Evolutionary conservation across 75 land plant species (phyloP), one percentile per base, ranked within the genome.

Genomic region (Isoetes taiwanensis): DNA sequence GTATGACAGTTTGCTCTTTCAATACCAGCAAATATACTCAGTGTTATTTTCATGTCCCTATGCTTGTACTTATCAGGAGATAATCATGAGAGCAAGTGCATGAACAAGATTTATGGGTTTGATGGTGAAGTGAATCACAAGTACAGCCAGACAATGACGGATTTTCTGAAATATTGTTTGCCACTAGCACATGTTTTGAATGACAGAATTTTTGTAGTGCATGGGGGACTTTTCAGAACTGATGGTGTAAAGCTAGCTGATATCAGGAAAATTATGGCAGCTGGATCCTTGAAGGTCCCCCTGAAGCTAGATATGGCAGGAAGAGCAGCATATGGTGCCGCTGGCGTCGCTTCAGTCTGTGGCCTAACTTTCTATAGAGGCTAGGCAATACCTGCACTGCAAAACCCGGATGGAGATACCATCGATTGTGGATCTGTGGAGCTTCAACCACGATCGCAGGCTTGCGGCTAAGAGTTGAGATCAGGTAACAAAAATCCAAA

Each of bases 51-150:
- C n/a, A n/a, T n/a, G n/a, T n/a, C 28, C 63, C 39, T 83, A 91
- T 94, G 90, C 14, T 68, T 91, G 21, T 69, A 84, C 61, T 77
- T 91, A 32, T 31, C 98, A 23, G 79, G 98, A 55, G 98, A 95
- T 52, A 91, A 91, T 69, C 98, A 91, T 64, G 98, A 91, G 63
- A 91, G 98, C 76, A 87, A 79, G 64, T 81, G 83, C 66, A 91
- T 91, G 98, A 91, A 91, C 78, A 91, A 91, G 52, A 91, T 91
- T 30, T 91, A 91, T 64, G 98, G 98, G 32, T 91, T 91, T 73
- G 96, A 91, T 65, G 98, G 98, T 2, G 98, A 91, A 68, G 98
- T 91, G 28, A 76, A 73, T 59, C 69, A 80, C n/a, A 91, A 91
- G 64, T 75, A 76, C 57, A 81, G 69, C 55, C 88, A 83, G 30